Conservation (phyloP, 176 grass and related monocot species). For the Musa troglodytarum region DNA sequence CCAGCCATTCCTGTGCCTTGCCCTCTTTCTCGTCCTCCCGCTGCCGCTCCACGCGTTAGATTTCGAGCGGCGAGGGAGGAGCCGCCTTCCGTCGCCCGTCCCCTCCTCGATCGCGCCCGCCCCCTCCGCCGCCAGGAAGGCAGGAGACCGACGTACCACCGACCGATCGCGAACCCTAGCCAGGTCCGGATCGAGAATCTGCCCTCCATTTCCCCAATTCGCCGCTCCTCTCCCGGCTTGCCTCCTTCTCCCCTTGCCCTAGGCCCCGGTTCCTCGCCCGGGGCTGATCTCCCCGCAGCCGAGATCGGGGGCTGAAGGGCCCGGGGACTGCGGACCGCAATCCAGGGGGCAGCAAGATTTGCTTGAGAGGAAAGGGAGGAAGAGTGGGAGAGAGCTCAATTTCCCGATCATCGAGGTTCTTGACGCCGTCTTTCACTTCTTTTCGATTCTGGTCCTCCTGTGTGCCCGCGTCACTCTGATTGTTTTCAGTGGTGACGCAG, state of each 20-base stretch:
- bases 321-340: no score
- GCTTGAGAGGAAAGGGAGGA: background rate
- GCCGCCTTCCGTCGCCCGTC: background rate
- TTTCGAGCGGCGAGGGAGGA: background rate
- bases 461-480: no score
- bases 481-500: background rate
- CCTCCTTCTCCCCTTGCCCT: background rate
- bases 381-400: background rate
- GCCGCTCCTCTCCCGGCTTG: background rate
- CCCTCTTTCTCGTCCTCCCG: background rate
- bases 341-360: background rate
- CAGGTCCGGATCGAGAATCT: background rate
- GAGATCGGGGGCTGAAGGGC: background rate
- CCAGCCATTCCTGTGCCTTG: background rate
- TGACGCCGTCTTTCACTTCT: background rate
- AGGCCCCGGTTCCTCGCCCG: background rate
- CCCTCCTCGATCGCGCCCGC: background rate
- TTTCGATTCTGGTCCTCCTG: background rate
- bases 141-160: background rate
- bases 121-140: no score
- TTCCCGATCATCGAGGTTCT: background rate
- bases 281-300: background rate
- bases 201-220: no score
- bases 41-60: background rate
- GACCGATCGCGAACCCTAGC: background rate